Base-by-base conservation (phyloP, 331 rosid species). In the Quercus tomentella region DNA sequence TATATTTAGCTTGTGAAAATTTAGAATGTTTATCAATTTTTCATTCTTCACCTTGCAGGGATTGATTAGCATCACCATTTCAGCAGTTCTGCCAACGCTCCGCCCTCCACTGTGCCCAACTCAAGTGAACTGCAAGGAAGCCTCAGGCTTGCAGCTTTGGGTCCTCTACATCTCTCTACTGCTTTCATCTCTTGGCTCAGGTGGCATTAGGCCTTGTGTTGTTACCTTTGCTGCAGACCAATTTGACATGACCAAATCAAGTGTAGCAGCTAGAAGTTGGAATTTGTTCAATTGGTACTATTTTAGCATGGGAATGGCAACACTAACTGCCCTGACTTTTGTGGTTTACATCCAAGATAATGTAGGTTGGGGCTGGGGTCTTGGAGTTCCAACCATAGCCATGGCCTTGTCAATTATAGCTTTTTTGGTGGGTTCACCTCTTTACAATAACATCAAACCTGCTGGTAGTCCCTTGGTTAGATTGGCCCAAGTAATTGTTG, bases 171-270 rank as follows among this genome's bases (percentile, higher is more conserved):
- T 82, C 4, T 82, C 87, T 18, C 93, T 94, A 11, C 91, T 94
- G 67, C 96, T 94, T 56, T 90, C 94, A 74, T 87, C 97, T 8
- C 60, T 94, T 1, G 98, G 98, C 18, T 65, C 94, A 1, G 98
- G 97, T 15, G 98, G 98, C 55, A 85, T 91, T 3, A 85, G 89
- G 60, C 98, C 98, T 0, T 92, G 97, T 65, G 97, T 94, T 4
- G 94, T 94, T 2, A 88, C 97, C 20, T 92, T 94, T 41, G 45
- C 45, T 41, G 45, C 45, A 8, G 45, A 41, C 45, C 45, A 41
- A 8, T 41, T 41, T 41, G 45, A 41, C 45, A 41, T 41, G 45
- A 41, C 45, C 45, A 41, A 41, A 41, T 41, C 45, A 41, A 41
- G 45, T 8, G 45, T 2, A 7, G 3, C 45, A 41, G 12, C 45